Evolutionary conservation across 1,284 basidiomycete species (phyloP), one percentile per base, ranked within the genome.

Genomic region (Ceratobasidium sp.): DNA sequence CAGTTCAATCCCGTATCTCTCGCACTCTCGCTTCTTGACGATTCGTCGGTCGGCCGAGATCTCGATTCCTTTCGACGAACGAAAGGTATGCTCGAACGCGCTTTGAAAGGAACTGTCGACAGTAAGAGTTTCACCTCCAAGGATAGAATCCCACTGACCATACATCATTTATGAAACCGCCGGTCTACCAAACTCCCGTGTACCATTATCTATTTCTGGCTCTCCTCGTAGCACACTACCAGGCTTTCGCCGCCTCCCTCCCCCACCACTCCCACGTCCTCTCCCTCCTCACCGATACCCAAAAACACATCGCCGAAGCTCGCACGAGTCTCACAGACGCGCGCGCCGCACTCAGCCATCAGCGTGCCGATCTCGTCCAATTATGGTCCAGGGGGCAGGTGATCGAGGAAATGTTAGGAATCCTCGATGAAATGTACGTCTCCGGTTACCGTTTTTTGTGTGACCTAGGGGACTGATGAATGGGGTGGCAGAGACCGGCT

Each of bases 1-100:
- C 75, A 96, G 93, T 98, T 98, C 84, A 97, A 97, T 80, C 91
- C 93, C 33, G 95, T 97, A 36, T 93, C 97, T 78, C 87, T 98
- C 53, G 95, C 96, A 6, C 86, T 98, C 27, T 91, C 94, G 79
- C 86, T 98, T 3, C 84, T 98, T 33, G 93, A 96, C 75, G 87
- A 90, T 59, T 88, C 89, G 0, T 89, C 91, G 2, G 83, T 86
- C 0, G 91, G 91, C 1, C 91, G 91, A 80, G 88, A 91, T 77
- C 88, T 94, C 78, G 85, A 88, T 8, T 93, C 93, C 2, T 96
- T 96, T 81, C 86, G 89, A 56, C 83, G 86, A 66, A 92, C 93
- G 5, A 95, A 94, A 81, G 83, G 87, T 15, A 88, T 92, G 86
- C 85, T 96, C 19, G 92, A 93, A 45, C 87, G 86, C 69, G 91